Base-by-base conservation (phyloP, 768 basidiomycete species). In the button mushroom (Agaricus bisporus) region DNA sequence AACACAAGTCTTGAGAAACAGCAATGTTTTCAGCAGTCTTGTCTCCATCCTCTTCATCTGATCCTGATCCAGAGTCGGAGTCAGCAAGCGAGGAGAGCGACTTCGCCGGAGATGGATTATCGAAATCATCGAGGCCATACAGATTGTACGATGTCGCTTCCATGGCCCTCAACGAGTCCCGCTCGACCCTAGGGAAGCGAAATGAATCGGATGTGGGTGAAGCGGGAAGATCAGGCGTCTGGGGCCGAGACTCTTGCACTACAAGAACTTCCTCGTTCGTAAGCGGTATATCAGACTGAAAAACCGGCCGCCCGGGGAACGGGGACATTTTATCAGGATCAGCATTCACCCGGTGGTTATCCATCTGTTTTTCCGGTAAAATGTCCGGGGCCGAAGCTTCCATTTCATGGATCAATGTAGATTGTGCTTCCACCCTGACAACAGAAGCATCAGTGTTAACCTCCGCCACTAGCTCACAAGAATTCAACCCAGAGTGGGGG, bases 151-250 rank as follows among this genome's bases (percentile, higher is more conserved):
- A 18, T 15, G 43, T 56, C 17, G 44, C 22, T 20, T 52, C 48
- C 5, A 47, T 48, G 9, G 49, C 28, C 14, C 15, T 12, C 11
- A 22, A 41, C 22, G 51, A 53, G 15, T 28, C 38, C n/a, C 15
- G 18, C 20, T 22, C 42, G 2, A 29, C 15, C 1, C 49, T 32
- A 15, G 45, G 43, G 32, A 37, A 36, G 10, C 35, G 57, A 67
- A 66, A 5, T 70, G 71, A 56, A 68, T 71, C 18, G 65, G 54
- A 18, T 70, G 68, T 26, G 67, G 68, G 17, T 66, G 63, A 48
- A 56, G 10, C 64, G 4, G 49, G 25, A 61, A 12, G 69, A 64
- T 14, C 66, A 59, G 18, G 60, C 48, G 49, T 66, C 68, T 20
- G 69, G 63, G 38, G 29, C 36, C 14, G 53, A 22, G 53, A 37